These are phyloP conservation scores for Psilocybe cyanescens DNA, from an alignment of 768 basidiomycete genomes.

Conservation along the genomic window DNA sequence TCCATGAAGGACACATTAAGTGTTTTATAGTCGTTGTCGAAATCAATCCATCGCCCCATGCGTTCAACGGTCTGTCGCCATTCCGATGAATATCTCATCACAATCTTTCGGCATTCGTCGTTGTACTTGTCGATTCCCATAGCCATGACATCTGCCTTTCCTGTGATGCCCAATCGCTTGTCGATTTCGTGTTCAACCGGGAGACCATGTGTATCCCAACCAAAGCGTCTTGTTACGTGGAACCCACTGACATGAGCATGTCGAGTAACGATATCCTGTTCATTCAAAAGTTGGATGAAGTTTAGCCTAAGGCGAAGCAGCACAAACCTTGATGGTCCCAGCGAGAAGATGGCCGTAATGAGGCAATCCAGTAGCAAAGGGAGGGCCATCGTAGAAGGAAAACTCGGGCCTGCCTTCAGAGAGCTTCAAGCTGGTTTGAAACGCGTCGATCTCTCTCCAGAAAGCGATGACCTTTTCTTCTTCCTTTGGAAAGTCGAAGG, in stretches of 20 bases:
- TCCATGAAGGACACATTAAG: conserved; percentile 95
- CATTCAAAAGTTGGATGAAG: neutral
- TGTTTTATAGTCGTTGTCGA: conserved; percentile 99
- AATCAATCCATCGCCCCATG: conserved; percentile 99
- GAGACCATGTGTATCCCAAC: conserved; percentile 99
- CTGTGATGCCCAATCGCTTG: conserved; percentile 90
- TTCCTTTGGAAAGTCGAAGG: conserved; percentile 85
- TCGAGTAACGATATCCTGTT: conserved; percentile 96
- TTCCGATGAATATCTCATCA: conserved; percentile 95
- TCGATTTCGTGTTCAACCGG: conserved; percentile 99
- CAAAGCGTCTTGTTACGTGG: conserved; percentile 93
- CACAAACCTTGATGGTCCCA: conserved; percentile 86
- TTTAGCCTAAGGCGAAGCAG: neutral
- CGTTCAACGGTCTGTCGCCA: conserved; percentile 96
- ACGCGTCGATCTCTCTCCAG: conserved; percentile 98
- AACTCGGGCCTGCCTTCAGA: conserved; percentile 90
- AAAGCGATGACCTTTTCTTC: conserved; percentile 89
- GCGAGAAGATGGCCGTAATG: conserved; percentile 96
- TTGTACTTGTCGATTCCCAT: conserved; percentile 99
- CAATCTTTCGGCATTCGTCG: conserved; percentile 93
- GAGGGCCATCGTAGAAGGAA: conserved; percentile 97
- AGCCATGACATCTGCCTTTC: conserved; percentile 89
- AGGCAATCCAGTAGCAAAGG: conserved; percentile 95
- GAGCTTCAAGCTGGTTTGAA: conserved; percentile 90
- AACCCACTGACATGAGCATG: conserved; percentile 93